Conservation (phyloP, 2,329 filamentous ascomycete species). For the Mycosphaerelloides madeirae region DNA sequence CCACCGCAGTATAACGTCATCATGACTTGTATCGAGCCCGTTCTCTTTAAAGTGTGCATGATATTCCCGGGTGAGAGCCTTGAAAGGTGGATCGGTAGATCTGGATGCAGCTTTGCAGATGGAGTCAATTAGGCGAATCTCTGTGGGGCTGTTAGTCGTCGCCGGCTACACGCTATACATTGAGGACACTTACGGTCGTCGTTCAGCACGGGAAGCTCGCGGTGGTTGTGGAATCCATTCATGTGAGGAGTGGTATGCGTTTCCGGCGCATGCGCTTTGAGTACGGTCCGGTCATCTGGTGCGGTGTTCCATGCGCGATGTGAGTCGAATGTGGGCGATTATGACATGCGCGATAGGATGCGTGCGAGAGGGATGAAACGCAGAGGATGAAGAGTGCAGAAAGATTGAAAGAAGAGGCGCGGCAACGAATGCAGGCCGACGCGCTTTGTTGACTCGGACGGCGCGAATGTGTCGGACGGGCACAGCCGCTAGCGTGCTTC, state of each 20-base stretch:
- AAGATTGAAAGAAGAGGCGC: constrained; percentile 1
- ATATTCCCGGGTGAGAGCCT: constrained; percentile 76
- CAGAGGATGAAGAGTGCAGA: too few species aligned
- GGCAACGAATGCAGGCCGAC: background rate
- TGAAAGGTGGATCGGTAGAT: constrained; percentile 62
- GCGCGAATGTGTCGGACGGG: background rate
- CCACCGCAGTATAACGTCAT: constrained; percentile 71
- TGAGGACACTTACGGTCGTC: constrained; percentile 41
- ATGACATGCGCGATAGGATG: constrained; percentile 11
- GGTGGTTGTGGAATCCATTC: constrained; percentile 26
- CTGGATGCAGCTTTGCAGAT: constrained; percentile 69
- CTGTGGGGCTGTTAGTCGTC: constrained; percentile 31
- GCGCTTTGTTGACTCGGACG: constrained; percentile 6
- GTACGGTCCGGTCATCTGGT: constrained; percentile 32
- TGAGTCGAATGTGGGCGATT: background rate
- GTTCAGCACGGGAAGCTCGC: constrained; percentile 38
- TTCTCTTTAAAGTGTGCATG: constrained; percentile 67
- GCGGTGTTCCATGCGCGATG: constrained; percentile 13
- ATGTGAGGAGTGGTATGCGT: constrained; percentile 24
- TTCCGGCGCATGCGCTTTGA: constrained; percentile 34
- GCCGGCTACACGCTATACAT: too few species aligned
- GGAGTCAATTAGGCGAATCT: constrained; percentile 72
- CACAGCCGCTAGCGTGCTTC: constrained; percentile 3
- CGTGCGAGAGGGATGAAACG: constrained; percentile 3
- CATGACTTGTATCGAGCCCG: constrained; percentile 66